These are phyloP conservation scores for Trichoderma semiorbis DNA, from an alignment of 2,329 filamentous ascomycete genomes.

Conservation along the genomic window DNA sequence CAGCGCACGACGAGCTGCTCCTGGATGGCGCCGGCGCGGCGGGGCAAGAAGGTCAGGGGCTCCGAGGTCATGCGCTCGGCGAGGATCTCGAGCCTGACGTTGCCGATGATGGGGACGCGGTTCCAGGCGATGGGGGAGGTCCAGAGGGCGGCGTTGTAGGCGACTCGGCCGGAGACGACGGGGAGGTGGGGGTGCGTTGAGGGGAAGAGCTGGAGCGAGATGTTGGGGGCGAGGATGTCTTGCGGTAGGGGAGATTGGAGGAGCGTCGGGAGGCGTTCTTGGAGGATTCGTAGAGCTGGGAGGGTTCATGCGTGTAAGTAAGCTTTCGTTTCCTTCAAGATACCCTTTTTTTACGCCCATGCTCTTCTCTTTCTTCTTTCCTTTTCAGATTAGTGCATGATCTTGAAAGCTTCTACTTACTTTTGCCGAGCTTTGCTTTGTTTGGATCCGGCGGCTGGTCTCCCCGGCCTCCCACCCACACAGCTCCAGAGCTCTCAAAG, in stretches of 20 bases:
- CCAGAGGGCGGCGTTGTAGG: conserved; percentile 92
- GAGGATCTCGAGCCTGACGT: conserved; percentile 81
- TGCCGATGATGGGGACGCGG: conserved; percentile 82
- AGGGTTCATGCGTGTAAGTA: neutral
- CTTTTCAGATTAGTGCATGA: neutral
- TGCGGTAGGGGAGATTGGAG: conserved; percentile 66
- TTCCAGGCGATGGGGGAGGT: conserved; percentile 97
- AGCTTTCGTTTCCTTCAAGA: neutral
- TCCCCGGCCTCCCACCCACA: conserved; percentile 27
- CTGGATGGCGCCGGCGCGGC: conserved; percentile 51
- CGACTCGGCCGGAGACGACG: conserved; percentile 83
- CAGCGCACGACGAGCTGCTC: conserved; percentile 91
- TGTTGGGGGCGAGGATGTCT: conserved; percentile 72
- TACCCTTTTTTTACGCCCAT: fast-evolving
- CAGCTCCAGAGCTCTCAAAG: conserved; percentile 33
- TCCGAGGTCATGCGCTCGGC: conserved; percentile 81
- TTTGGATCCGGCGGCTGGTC: conserved; percentile 49
- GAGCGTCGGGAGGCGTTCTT: conserved; percentile 64
- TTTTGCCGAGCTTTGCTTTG: conserved; percentile 61
- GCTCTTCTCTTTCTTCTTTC: neutral
- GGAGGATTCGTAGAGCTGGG: conserved; percentile 60
- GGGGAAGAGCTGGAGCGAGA: conserved; percentile 67
- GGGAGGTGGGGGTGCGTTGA: conserved; percentile 84
- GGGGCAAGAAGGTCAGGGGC: conserved; percentile 46
- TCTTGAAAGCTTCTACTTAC: conserved; percentile 39